Conservation (phyloP, 2,329 filamentous ascomycete genomes). For the Parastagonospora avenae region DNA sequence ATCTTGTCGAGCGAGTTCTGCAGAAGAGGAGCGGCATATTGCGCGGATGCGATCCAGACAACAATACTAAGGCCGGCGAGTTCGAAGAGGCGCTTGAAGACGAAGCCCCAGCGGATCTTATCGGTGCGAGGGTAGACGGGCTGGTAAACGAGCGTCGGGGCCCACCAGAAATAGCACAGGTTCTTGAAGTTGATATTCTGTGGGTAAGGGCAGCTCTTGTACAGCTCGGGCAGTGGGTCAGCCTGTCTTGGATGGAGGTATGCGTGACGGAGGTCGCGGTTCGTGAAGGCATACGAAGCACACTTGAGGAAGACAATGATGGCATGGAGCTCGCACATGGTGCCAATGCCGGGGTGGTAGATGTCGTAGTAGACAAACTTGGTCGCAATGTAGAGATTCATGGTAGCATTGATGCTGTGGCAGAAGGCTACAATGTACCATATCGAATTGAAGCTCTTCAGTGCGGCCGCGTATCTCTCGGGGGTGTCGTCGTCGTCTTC, state of each 20-base stretch:
- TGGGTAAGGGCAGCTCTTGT: conserved; percentile 83
- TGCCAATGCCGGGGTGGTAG: conserved; percentile 91
- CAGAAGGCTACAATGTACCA: conserved; percentile 82
- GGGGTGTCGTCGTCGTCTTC: conserved; percentile 57
- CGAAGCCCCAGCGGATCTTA: conserved; percentile 84
- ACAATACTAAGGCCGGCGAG: conserved; percentile 78
- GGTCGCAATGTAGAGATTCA: conserved; percentile 80
- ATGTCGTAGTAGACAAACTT: conserved; percentile 88
- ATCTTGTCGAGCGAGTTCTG: conserved; percentile 91
- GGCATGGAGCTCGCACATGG: conserved; percentile 86
- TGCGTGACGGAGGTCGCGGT: conserved; percentile 90
- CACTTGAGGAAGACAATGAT: conserved; percentile 97
- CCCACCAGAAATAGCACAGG: conserved; percentile 96
- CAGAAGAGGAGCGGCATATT: conserved; percentile 90
- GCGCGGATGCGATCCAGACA: conserved; percentile 93
- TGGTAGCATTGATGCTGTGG: conserved; percentile 81
- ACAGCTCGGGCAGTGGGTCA: conserved; percentile 77
- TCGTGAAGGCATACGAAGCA: conserved; percentile 94
- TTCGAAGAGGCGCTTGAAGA: conserved; percentile 81
- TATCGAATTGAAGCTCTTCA: conserved; percentile 68
- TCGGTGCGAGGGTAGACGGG: conserved; percentile 89
- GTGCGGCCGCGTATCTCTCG: conserved; percentile 62
- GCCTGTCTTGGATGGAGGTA: conserved; percentile 79
- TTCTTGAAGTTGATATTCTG: conserved; percentile 87
- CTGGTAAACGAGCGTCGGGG: conserved; percentile 94